Conservation (phyloP, 2,329 filamentous ascomycete species). For the Penicillium sp. region DNA sequence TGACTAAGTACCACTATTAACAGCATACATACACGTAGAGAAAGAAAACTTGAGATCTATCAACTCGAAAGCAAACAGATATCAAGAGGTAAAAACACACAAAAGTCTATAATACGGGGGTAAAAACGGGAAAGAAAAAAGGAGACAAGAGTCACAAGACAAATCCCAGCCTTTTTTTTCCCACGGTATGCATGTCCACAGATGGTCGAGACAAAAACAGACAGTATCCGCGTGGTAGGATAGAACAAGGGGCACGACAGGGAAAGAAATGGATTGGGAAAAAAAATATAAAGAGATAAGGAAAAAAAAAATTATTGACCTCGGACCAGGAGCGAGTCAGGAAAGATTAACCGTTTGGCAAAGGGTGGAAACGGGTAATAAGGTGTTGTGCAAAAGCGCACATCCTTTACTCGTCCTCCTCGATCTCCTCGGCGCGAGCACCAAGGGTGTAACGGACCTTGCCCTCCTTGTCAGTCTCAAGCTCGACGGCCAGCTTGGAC, state of each 20-base stretch:
- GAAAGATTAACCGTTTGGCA: conserved; percentile 21
- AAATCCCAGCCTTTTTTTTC: conserved; percentile 15
- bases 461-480: conserved; percentile 51
- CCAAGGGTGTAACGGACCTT: conserved; percentile 49
- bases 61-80: conserved; percentile 30
- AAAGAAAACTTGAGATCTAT: conserved; percentile 39
- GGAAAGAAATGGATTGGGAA: conserved; percentile 7
- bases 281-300: conserved; percentile 9
- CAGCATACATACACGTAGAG: conserved; percentile 45
- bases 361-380: conserved; percentile 3
- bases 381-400: conserved; percentile 22
- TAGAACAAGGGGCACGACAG: conserved; percentile 23
- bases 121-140: conserved; percentile 26
- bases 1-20: conserved; percentile 45
- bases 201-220: conserved; percentile 26
- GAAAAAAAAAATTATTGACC: conserved; percentile 26
- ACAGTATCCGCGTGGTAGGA: conserved; percentile 12
- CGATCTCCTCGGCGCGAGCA: conserved; percentile 45
- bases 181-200: conserved; percentile 32
- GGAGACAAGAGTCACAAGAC: conserved; percentile 2
- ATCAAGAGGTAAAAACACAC: conserved; percentile 32
- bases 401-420: conserved; percentile 48
- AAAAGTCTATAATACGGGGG: conserved; percentile 43
- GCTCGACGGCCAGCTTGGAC: conserved; percentile 55
- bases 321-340: conserved; percentile 40